These are phyloP conservation scores for Lathyrus oleraceus DNA, from an alignment of 306 rosid species.

Conservation along the genomic window DNA sequence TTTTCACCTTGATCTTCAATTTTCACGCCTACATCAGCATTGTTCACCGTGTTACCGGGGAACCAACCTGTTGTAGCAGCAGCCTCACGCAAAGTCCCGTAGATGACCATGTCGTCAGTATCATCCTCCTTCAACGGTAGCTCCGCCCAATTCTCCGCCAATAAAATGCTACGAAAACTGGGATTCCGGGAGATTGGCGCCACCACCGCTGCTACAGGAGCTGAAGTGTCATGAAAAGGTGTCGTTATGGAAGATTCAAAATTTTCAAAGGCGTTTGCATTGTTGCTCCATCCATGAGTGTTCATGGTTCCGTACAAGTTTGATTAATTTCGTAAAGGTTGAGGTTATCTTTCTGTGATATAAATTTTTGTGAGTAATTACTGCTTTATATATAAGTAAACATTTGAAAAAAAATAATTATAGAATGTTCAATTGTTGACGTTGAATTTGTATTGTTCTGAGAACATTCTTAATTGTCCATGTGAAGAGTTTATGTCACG, in stretches of 20 bases:
- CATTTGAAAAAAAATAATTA: neutral
- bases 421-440: slow-evolving; percentile 6
- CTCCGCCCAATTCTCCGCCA: slow-evolving; percentile 39
- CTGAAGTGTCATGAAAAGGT: neutral
- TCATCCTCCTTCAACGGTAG: slow-evolving; percentile 44
- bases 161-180: slow-evolving; percentile 27
- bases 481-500: slow-evolving; percentile 31
- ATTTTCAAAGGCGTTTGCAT: neutral
- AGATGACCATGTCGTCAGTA: slow-evolving; percentile 43
- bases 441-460: neutral
- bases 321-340: neutral
- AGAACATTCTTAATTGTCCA: slow-evolving; percentile 34
- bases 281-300: neutral
- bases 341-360: neutral
- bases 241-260: neutral
- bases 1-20: neutral
- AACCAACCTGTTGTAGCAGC: slow-evolving; percentile 38
- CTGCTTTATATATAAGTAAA: neutral
- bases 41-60: neutral
- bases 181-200: neutral
- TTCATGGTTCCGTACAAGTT: slow-evolving; percentile 21
- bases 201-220: neutral
- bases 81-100: slow-evolving; percentile 31
- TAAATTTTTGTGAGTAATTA: neutral
- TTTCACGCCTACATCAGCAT: neutral